A percentile compares a stretch with the other conserved stretches of the same genome.
Evolutionary conservation across 441 rosid genomes (phyloP).

Genomic region (Bocquillonia castaneifolia): DNA sequence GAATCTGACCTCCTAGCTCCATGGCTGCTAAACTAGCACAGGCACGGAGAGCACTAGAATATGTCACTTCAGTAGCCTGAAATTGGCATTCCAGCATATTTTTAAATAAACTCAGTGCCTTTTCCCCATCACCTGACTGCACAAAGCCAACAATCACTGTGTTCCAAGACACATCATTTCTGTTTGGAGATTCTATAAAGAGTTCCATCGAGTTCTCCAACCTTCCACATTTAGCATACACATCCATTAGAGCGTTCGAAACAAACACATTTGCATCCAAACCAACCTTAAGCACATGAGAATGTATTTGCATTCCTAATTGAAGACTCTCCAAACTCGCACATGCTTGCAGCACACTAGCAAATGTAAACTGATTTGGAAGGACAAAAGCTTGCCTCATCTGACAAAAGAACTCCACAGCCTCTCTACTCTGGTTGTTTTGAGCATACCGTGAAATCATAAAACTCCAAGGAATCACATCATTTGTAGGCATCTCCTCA

Average conservation of each 20-base stretch:
- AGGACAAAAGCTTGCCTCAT: conserved; percentile 58
- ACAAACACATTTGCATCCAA: conserved; percentile 48
- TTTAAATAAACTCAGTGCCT: conserved; percentile 57
- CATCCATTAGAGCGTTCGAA: conserved; percentile 64
- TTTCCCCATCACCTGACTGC: conserved; percentile 47
- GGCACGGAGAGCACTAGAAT: conserved; percentile 65
- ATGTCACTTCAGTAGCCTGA: conserved; percentile 71
- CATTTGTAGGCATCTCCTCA: conserved; percentile 60
- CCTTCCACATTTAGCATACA: conserved; percentile 67
- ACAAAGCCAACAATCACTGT: conserved; percentile 71
- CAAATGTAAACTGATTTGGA: conserved; percentile 73
- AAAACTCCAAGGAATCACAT: conserved; percentile 88
- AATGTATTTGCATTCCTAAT: conserved; percentile 67
- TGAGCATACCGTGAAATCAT: conserved; percentile 79
- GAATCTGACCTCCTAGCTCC: conserved; percentile 70
- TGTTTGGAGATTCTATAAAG: conserved; percentile 44
- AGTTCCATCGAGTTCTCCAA: conserved; percentile 51
- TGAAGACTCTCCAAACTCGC: conserved; percentile 42
- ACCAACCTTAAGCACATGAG: conserved; percentile 52
- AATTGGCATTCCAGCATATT: conserved; percentile 50
- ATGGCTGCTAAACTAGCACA: conserved; percentile 75
- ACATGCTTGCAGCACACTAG: conserved; percentile 73
- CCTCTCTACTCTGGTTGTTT: conserved; percentile 44
- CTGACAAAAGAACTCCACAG: conserved; percentile 53
- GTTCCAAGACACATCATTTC: conserved; percentile 76